phyloP scores from a whole-genome alignment of 345 rosid genomes.

The Moricandia arvensis region DNA sequence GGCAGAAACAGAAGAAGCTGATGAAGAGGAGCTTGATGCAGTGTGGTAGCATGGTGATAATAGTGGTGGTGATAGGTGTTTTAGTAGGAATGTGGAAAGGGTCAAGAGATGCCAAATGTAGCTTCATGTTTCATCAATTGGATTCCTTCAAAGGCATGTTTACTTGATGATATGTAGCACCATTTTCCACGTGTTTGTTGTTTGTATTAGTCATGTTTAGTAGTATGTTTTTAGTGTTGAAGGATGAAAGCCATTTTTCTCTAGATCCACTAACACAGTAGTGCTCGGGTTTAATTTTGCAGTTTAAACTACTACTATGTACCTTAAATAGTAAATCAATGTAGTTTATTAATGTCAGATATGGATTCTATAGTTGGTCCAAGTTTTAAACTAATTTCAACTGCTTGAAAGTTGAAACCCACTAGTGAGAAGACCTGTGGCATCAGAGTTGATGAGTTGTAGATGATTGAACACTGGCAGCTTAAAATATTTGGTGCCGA shows the following conservation, averaged over 20 bases:
- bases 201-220: slow-evolving; percentile 21
- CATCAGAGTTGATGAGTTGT: too few species aligned
- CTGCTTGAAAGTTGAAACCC: too few species aligned
- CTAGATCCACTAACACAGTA: slow-evolving; percentile 8
- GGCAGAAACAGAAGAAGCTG: slow-evolving; percentile 23
- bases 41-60: slow-evolving; percentile 23
- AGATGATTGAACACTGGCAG: too few species aligned
- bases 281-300: background rate
- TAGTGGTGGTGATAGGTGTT: slow-evolving; percentile 27
- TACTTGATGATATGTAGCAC: background rate
- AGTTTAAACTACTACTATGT: background rate
- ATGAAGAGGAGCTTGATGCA: slow-evolving; percentile 19
- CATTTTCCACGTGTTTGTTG: background rate
- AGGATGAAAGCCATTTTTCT: background rate
- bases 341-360: background rate
- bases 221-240: background rate
- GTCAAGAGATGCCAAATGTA: slow-evolving; percentile 18
- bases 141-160: slow-evolving; percentile 28
- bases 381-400: too few species aligned
- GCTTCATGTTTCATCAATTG: slow-evolving; percentile 30
- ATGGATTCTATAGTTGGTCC: background rate
- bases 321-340: background rate
- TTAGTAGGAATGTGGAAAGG: slow-evolving; percentile 32
- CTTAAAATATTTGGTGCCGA: too few species aligned
- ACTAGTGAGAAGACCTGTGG: too few species aligned